phyloP scores from a whole-genome alignment of 495 filamentous ascomycete species.

The Hypoxylon trugodes region DNA sequence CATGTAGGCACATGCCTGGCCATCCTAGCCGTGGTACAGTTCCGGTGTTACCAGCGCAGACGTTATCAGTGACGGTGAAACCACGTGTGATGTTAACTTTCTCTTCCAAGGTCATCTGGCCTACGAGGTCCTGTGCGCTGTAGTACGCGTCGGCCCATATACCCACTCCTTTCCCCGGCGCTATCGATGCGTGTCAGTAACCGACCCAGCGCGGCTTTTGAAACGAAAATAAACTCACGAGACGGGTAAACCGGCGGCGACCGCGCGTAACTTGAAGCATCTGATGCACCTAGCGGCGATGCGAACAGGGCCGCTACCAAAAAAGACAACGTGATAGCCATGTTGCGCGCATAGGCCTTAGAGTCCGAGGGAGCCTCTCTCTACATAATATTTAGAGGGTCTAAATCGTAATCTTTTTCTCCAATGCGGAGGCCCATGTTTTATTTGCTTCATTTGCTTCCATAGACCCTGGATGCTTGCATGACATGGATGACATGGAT shows the following conservation, averaged over 20 bases:
- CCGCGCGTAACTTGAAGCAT: conserved; percentile 48
- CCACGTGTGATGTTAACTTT: conserved; percentile 52
- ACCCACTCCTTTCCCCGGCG: conserved; percentile 58
- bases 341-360: background rate
- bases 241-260: conserved; percentile 64
- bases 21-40: conserved; percentile 63
- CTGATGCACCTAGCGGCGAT: conserved; percentile 6
- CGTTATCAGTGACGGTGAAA: conserved; percentile 45
- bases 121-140: conserved; percentile 46
- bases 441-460: conserved; percentile 10
- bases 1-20: conserved; percentile 68
- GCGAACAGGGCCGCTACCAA: conserved; percentile 9
- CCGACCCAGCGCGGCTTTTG: background rate
- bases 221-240: conserved; percentile 41
- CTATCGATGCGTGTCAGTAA: conserved; percentile 42
- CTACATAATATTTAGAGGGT: background rate
- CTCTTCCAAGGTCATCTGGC: conserved; percentile 52
- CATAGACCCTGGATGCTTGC: conserved; percentile 14
- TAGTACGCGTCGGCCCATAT: conserved; percentile 47
- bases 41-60: conserved; percentile 61
- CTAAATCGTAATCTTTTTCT: background rate
- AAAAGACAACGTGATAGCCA: conserved; percentile 21
- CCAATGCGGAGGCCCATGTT: conserved; percentile 15
- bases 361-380: background rate
- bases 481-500: conserved; percentile 29